phyloP scores from a whole-genome alignment of 768 basidiomycete genomes.

The Amanita rimosa region DNA sequence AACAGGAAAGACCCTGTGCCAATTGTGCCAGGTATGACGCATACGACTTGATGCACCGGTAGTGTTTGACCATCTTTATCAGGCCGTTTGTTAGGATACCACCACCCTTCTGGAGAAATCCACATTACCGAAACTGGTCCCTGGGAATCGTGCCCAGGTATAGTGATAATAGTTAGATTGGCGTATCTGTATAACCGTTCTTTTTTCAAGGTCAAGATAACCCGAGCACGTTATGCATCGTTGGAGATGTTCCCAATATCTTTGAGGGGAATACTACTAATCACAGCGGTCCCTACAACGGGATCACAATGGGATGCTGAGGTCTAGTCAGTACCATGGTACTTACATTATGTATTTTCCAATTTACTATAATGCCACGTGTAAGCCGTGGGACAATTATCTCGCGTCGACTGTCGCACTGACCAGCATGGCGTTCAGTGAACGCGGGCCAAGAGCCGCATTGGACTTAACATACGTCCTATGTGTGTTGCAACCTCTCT shows the following conservation, averaged over 20 bases:
- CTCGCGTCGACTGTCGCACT: not conserved
- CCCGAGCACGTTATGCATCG: not conserved
- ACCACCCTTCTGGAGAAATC: constrained; percentile 32
- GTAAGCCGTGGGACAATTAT: too few relatives aligned
- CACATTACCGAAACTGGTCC: constrained; percentile 23
- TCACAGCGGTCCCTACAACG: constrained; percentile 29
- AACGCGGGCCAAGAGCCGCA: not conserved
- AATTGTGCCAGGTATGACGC: constrained; percentile 24
- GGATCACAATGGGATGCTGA: not conserved
- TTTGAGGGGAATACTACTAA: constrained; percentile 28
- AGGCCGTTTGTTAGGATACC: constrained; percentile 30
- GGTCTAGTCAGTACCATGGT: too few relatives aligned
- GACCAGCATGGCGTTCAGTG: not conserved
- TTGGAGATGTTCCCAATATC: constrained; percentile 40
- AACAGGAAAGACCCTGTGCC: constrained; percentile 26
- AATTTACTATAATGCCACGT: too few relatives aligned
- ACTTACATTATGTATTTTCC: too few relatives aligned
- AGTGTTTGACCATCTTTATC: constrained; percentile 9
- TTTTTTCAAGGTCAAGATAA: not conserved
- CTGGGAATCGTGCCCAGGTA: constrained; percentile 49
- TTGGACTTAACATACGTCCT: not conserved
- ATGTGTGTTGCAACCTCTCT: not conserved
- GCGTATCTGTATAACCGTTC: not conserved
- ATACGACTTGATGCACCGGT: constrained; percentile 4
- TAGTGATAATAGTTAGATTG: not conserved